Evolutionary conservation across 306 rosid species (phyloP), one percentile per base, ranked within the genome.

Genomic region (Albizia julibrissin): DNA sequence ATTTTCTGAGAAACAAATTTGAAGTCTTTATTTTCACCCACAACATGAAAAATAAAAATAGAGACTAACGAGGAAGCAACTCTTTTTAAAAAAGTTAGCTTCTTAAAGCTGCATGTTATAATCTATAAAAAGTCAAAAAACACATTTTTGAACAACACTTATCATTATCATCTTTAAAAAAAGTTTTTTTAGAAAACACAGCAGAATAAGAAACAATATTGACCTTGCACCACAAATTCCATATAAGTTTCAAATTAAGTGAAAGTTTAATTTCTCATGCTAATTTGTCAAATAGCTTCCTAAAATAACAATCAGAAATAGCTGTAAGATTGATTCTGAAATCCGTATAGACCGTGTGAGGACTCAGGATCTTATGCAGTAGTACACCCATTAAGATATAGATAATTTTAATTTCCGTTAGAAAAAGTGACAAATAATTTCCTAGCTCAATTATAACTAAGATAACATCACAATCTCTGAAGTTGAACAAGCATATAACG

Each of bases 401-500:
- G n/a, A n/a, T 11, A 56, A 56, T n/a, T 56, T 56, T 52, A 5
- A 64, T 8, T 29, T 2, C 31, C 2, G 3, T 29, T 3, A 29
- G 31, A 29, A 29, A 29, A 29, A 29, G 1, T 4, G 69, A 39
- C 47, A 68, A 9, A 37, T 18, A 37, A 68, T 39, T 21, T 11
- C 27, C 73, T 34, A 68, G 26, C 27, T 19, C 73, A 68, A 37
- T 39, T 16, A 4, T 34, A 68, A 9, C 42, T 50, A 5, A 56
- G 24, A 29, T 1, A 31, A 50, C 77, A 75, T 29, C 80, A 54
- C 69, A 31, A 67, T 52, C 75, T 73, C 72, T 75, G 49, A 61
- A 83, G 15, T 37, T 75, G 79, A 80, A 65, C 47, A 76, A 19
- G 16, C 27, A 8, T 56, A 56, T n/a, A 56, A 6, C 8, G 64